Evolutionary conservation across 192 early-diverging fungal species (phyloP).

Genomic region (Coemansia sp.): DNA sequence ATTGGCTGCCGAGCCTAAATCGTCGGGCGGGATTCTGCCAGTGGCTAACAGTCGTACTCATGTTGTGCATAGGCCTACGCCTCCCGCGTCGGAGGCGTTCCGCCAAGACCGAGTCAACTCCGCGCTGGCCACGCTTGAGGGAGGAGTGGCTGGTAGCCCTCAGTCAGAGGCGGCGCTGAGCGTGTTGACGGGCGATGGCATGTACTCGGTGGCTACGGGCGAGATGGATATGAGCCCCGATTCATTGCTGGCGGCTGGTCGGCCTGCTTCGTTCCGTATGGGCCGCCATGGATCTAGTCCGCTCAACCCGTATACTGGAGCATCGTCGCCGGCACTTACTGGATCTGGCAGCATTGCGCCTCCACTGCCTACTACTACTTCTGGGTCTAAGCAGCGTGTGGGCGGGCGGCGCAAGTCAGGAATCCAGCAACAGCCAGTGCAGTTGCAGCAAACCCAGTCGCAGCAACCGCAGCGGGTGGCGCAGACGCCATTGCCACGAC

Average conservation of each 20-base stretch:
- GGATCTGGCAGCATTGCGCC: slow-evolving; percentile 36
- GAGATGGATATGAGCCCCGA: slow-evolving; percentile 4
- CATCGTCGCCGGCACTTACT: neutral
- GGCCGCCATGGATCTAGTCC: slow-evolving; percentile 54
- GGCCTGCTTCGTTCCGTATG: slow-evolving; percentile 30
- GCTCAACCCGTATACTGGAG: slow-evolving; percentile 39
- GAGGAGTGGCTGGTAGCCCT: neutral
- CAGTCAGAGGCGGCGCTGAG: neutral
- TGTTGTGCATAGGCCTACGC: neutral
- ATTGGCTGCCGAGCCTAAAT: slow-evolving; percentile 34
- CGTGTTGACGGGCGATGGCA: neutral
- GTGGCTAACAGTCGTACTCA: slow-evolving; percentile 5
- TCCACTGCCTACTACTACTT: slow-evolving; percentile 19
- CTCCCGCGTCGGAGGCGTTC: slow-evolving; percentile 13
- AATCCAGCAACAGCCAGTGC: slow-evolving; percentile 7
- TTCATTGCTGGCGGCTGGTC: neutral
- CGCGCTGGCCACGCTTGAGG: slow-evolving; percentile 37
- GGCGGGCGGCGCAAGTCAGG: slow-evolving; percentile 18
- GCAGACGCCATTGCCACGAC: slow-evolving; percentile 41
- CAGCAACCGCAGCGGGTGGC: slow-evolving; percentile 1
- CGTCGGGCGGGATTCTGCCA: slow-evolving; percentile 30
- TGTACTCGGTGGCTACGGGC: slow-evolving; percentile 3
- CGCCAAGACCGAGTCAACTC: slow-evolving; percentile 29
- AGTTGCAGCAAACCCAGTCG: too few species aligned
- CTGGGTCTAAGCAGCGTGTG: slow-evolving; percentile 13